Evolutionary conservation across 148 eudicot species (phyloP).

Genomic region (Chenopodium formosanum): DNA sequence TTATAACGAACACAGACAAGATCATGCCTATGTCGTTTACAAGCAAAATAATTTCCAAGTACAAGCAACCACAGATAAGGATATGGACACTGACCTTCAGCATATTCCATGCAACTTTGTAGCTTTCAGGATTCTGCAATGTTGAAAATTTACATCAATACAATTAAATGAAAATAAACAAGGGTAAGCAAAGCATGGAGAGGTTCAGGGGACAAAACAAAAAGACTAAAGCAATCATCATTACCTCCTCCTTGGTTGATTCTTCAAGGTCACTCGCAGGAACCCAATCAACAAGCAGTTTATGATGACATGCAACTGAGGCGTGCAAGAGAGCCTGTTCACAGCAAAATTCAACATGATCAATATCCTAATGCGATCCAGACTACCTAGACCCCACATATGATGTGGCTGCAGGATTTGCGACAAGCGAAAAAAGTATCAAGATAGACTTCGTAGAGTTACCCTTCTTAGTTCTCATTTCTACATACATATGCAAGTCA

Average conservation of each 20-base stretch:
- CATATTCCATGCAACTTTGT: slow-evolving; percentile 69
- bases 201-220: background rate
- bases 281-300: slow-evolving; percentile 77
- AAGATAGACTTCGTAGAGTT: background rate
- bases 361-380: background rate
- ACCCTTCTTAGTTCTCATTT: background rate
- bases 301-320: slow-evolving; percentile 72
- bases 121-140: slow-evolving; percentile 76
- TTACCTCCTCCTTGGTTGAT: slow-evolving; percentile 69
- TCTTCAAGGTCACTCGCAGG: slow-evolving; percentile 95
- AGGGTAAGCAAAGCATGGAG: background rate
- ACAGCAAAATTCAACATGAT: background rate
- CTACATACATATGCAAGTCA: background rate
- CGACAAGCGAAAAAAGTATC: background rate
- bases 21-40: background rate
- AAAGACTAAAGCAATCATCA: slow-evolving; percentile 1
- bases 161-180: background rate
- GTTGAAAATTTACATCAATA: slow-evolving; percentile 9
- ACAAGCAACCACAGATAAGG: background rate
- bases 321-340: slow-evolving; percentile 94
- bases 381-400: background rate
- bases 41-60: background rate
- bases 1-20: background rate
- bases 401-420: background rate
- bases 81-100: slow-evolving; percentile 56